Base-by-base conservation (phyloP, 2,329 filamentous ascomycete genomes). In the Ophiosphaerella herpotricha region DNA sequence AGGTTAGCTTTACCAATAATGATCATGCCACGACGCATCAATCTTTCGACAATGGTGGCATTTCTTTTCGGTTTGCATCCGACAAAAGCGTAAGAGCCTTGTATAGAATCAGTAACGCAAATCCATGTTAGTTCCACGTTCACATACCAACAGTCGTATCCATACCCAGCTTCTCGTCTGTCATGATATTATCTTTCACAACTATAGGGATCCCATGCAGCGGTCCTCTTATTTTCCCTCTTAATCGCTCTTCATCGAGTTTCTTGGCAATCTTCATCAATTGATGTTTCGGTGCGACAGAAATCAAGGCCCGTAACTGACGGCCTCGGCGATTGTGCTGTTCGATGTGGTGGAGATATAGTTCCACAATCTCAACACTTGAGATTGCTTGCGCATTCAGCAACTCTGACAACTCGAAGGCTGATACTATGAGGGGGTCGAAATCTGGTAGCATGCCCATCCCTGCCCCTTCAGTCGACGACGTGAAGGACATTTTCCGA, bases 141-240 rank as follows among this genome's bases (percentile, higher is more conserved):
- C 37, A 63, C 48, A 48, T 64, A 60, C 75, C 75, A 16, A 71
- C 74, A 18, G 74, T 76, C 4, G 75, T 76, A 31, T 71, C 68
- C 71, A 77, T 71, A 1, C 73, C 74, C 31, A 74, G 50, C 16
- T 61, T 66, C 6, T 58, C 57, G 41, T 71, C 64, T 4, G 74
- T 75, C 58, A 74, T 70, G 33, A 76, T 73, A 39, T 74, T 72
- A 46, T 77, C 75, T 54, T 78, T 77, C 11, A 76, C 35, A 1
- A 77, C 65, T 39, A 77, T 69, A 0, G 75, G 74, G 41, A 76
- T 75, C 5, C 75, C 75, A 57, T 78, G 75, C n/a, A 77, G 47
- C 5, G 68, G 67, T 2, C 74, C 68, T 37, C 74, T 69, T 14
- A 67, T 52, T 40, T 64, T 67, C 13, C 73, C 73, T 29, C 58